Evolutionary conservation across 192 early-diverging fungal species (phyloP), one percentile per base, ranked within the genome.

Genomic region (Linnemannia hyalina): DNA sequence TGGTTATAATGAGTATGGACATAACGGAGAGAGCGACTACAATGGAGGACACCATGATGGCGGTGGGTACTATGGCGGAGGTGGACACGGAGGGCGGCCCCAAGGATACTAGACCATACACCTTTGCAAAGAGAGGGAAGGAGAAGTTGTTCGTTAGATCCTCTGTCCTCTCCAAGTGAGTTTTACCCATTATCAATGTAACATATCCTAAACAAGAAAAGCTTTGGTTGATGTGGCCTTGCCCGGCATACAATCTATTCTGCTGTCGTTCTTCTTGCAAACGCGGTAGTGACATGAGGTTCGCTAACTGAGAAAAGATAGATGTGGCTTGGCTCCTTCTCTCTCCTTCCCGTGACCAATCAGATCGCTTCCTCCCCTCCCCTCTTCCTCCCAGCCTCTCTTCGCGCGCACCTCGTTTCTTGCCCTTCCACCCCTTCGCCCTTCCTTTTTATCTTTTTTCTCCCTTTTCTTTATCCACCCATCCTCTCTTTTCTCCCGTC

Each of bases 1-100:
- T 44, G 84, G 79, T n/a, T 86, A 85, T 38, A 85, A 80, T 72
- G 78, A 80, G 26, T 73, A 80, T 74, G 77, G 47, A 15, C 68
- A 71, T 15, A 52, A 52, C 47, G 76, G 76, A 35, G 77, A 54
- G 22, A 76, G 76, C 54, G 65, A 63, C 13, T 68, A 77, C 35
- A n/a, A 73, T 15, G 71, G 71, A 46, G 75, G 80, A n/a, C 60
- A 80, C 52, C 73, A 81, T 8, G 55, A 75, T 38, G 49, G 49
- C 5, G 80, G 32, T 18, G 76, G 81, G 4, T 77, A 77, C 38
- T 78, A 78, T 60, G 49, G 68, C 44, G 82, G 82, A 52, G 73
- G 77, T 40, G 76, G 73, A 15, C 60, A 75, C 18, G 71, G 73
- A 29, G 65, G 73, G 4, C 52, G 72, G 35, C 60, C 70, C 46